A percentile compares a stretch with the other conserved stretches of the same genome.
These are phyloP conservation scores for Ulota crispa DNA, from an alignment of 225 moss, liverwort and hornwort genomes.

Conservation along the genomic window DNA sequence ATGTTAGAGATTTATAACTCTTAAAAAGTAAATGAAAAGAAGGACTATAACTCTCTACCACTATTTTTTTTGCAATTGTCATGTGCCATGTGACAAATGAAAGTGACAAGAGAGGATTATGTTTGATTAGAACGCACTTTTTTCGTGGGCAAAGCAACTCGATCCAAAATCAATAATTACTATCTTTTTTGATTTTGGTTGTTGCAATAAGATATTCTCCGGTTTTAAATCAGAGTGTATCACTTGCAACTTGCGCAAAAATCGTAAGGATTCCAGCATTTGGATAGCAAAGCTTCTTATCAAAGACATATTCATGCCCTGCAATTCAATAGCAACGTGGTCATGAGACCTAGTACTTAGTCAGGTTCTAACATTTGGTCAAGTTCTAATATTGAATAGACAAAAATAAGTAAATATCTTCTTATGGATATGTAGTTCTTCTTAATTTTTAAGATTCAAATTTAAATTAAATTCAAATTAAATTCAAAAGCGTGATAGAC, in stretches of 20 bases:
- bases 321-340: not conserved
- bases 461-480: not conserved
- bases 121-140: constrained; percentile 41
- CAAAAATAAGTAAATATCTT: not conserved
- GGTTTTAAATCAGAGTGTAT: constrained; percentile 87
- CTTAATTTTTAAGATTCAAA: not conserved
- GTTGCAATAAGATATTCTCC: constrained; percentile 72
- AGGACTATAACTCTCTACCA: too few relatives aligned
- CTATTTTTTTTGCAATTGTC: too few relatives aligned
- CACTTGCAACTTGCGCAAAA: constrained; percentile 63
- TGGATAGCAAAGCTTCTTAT: constrained; percentile 72
- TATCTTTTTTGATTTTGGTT: constrained; percentile 61
- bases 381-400: not conserved
- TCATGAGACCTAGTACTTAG: not conserved
- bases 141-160: constrained; percentile 68
- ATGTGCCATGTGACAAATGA: too few relatives aligned
- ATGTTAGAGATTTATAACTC: too few relatives aligned
- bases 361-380: not conserved
- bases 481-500: not conserved
- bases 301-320: constrained; percentile 58
- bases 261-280: constrained; percentile 54
- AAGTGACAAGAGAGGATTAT: too few relatives aligned
- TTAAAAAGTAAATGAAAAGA: too few relatives aligned
- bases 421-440: not conserved
- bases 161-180: constrained; percentile 85